A percentile compares a stretch with the other conserved stretches of the same genome.
phyloP scores from a whole-genome alignment of 108 stramenopile species.

The Phaeodactylum tricornutum region DNA sequence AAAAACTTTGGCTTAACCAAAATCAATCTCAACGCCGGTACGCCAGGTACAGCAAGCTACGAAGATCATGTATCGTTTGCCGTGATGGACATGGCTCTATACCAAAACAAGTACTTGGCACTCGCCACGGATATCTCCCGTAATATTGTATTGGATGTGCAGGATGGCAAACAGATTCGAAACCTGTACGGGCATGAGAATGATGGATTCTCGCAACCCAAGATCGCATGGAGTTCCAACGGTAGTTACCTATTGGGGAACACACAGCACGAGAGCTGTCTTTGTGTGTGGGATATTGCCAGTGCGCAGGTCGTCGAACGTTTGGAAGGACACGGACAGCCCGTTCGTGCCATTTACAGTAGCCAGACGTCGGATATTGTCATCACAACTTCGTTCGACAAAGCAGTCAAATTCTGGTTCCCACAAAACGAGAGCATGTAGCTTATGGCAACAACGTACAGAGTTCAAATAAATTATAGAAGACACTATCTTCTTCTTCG shows the following conservation, averaged over 20 bases:
- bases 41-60: constrained; percentile 39
- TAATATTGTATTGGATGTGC: constrained; percentile 65
- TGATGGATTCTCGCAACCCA: constrained; percentile 67
- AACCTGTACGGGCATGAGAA: constrained; percentile 77
- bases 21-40: constrained; percentile 45
- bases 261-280: constrained; percentile 50
- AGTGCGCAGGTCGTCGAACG: constrained; percentile 50
- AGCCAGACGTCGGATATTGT: constrained; percentile 48
- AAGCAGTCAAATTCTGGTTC: constrained; percentile 61
- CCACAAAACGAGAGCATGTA: too few relatives aligned
- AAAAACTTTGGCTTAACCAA: constrained; percentile 33
- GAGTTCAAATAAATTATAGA: too few relatives aligned
- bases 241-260: constrained; percentile 75
- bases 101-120: constrained; percentile 58
- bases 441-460: neutral
- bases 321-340: constrained; percentile 45
- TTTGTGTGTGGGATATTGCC: constrained; percentile 82
- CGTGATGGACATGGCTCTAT: constrained; percentile 52
- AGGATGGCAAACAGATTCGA: constrained; percentile 42
- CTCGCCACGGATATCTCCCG: constrained; percentile 71
- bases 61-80: constrained; percentile 80
- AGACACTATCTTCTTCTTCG: constrained; percentile 7
- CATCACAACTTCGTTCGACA: constrained; percentile 72
- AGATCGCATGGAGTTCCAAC: constrained; percentile 65
- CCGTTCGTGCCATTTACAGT: constrained; percentile 60